Evolutionary conservation across 2,329 filamentous ascomycete species (phyloP).

Genomic region (Sporothrix variecibatus): DNA sequence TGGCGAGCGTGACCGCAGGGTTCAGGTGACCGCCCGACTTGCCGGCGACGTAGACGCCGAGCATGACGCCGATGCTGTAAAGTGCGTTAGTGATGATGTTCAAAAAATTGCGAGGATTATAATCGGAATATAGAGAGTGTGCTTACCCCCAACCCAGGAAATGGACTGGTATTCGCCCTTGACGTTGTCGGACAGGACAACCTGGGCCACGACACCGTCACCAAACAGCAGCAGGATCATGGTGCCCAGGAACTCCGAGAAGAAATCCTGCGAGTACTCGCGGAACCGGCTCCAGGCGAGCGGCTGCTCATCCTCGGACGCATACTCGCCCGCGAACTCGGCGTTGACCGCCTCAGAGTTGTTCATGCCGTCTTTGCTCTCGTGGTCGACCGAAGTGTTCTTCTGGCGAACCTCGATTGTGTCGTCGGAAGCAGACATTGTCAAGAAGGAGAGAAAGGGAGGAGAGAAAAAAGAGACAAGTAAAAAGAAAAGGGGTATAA

Average conservation of each 20-base stretch:
- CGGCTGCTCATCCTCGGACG: constrained; percentile 11
- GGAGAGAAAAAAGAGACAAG: neutral
- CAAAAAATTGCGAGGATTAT: neutral
- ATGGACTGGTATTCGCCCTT: constrained; percentile 55
- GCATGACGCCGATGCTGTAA: constrained; percentile 64
- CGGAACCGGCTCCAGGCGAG: constrained; percentile 56
- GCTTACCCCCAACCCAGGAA: constrained; percentile 53
- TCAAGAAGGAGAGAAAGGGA: neutral
- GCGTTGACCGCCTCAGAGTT: constrained; percentile 19
- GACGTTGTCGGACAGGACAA: constrained; percentile 54
- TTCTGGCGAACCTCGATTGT: constrained; percentile 23
- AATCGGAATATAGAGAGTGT: neutral
- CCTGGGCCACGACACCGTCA: constrained; percentile 71
- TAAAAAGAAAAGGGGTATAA: neutral
- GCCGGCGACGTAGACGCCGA: constrained; percentile 62
- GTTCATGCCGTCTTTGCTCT: constrained; percentile 24
- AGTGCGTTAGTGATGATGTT: neutral
- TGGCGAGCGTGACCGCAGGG: constrained; percentile 50
- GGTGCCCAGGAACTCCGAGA: constrained; percentile 68
- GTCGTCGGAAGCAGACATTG: constrained; percentile 27
- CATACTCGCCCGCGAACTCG: constrained; percentile 21
- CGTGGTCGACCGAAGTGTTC: constrained; percentile 7
- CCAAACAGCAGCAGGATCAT: constrained; percentile 70
- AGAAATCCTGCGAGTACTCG: constrained; percentile 55
- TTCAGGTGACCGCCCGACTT: constrained; percentile 55